Percentiles rank a stretch among this genome's conserved stretches.
phyloP scores from a whole-genome alignment of 208 protist species.

The Angomonas desouzai region DNA sequence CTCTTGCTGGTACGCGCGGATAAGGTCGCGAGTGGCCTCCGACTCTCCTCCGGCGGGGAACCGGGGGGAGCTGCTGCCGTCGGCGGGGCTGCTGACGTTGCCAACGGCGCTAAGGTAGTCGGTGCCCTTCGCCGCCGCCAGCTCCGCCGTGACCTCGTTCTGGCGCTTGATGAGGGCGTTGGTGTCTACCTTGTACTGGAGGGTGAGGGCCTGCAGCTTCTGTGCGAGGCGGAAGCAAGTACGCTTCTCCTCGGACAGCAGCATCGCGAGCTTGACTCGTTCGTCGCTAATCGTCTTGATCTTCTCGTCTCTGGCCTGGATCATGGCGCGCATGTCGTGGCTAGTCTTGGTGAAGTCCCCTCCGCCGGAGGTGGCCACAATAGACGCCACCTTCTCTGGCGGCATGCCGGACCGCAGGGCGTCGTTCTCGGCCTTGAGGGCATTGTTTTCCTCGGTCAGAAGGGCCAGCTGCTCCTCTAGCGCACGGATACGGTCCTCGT shows the following conservation, averaged over 20 bases:
- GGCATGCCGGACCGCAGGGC: slow-evolving; percentile 30
- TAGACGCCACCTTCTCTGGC: slow-evolving; percentile 25
- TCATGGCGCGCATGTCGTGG: slow-evolving; percentile 40
- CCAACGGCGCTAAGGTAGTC: slow-evolving; percentile 67
- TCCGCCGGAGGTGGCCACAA: slow-evolving; percentile 7
- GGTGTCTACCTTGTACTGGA: slow-evolving; percentile 54
- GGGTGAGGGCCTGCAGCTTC: slow-evolving; percentile 48
- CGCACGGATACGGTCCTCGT: slow-evolving; percentile 62
- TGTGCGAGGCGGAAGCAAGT: slow-evolving; percentile 64
- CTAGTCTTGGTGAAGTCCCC: slow-evolving; percentile 44
- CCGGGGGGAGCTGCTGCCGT: slow-evolving; percentile 11
- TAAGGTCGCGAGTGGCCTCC: slow-evolving; percentile 30
- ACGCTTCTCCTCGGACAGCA: slow-evolving; percentile 65
- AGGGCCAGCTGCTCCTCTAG: slow-evolving; percentile 60
- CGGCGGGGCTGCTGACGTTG: slow-evolving; percentile 8
- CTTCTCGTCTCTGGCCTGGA: slow-evolving; percentile 42
- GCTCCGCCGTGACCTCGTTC: slow-evolving; percentile 54
- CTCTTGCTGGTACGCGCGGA: slow-evolving; percentile 52
- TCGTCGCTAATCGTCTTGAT: slow-evolving; percentile 54
- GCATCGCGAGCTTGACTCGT: slow-evolving; percentile 53
- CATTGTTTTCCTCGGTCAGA: slow-evolving; percentile 60
- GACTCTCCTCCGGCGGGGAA: slow-evolving; percentile 11
- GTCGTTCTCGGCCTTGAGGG: slow-evolving; percentile 51
- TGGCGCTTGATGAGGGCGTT: slow-evolving; percentile 27
- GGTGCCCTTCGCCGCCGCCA: slow-evolving; percentile 60